These are phyloP conservation scores for Myriosclerotinia curreyana DNA, from an alignment of 2,329 filamentous ascomycete species.

Conservation along the genomic window DNA sequence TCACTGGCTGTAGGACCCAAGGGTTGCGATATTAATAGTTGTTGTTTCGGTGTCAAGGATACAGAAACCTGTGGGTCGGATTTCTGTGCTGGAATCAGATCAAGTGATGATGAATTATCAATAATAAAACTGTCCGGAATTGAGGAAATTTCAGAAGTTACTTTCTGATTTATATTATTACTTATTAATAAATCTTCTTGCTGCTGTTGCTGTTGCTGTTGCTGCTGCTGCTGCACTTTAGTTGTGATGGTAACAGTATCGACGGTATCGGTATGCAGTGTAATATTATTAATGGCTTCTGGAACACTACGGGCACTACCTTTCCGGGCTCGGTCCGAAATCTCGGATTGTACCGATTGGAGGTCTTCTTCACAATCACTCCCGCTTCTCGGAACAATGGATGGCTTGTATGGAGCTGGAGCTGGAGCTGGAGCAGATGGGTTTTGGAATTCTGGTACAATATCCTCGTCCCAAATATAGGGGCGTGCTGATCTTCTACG, in stretches of 20 bases:
- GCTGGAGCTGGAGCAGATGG: neutral
- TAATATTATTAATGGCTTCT: neutral
- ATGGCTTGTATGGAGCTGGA: neutral
- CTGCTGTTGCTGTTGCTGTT: conserved; percentile 9
- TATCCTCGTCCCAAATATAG: conserved; percentile 31
- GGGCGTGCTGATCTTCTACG: conserved; percentile 12
- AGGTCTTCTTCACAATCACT: conserved; percentile 8
- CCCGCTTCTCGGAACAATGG: conserved; percentile 19
- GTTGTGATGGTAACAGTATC: conserved; percentile 1
- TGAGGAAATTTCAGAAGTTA: neutral
- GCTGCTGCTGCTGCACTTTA: conserved; percentile 10
- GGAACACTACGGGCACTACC: conserved; percentile 11
- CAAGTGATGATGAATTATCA: conserved; percentile 6
- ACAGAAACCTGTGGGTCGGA: conserved; percentile 5
- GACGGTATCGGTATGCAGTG: conserved; percentile 15
- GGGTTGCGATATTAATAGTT: neutral
- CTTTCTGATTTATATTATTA: neutral
- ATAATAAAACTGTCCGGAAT: conserved; percentile 12
- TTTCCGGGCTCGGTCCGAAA: conserved; percentile 20
- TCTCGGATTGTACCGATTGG: conserved; percentile 8
- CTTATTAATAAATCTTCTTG: neutral
- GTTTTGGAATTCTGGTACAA: conserved; percentile 33
- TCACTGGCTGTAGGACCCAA: conserved; percentile 11
- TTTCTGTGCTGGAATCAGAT: neutral
- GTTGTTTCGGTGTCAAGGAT: conserved; percentile 17